Evolutionary conservation across 2,329 filamentous ascomycete species (phyloP), one percentile per base, ranked within the genome.

Genomic region (Zasmidium cellare): DNA sequence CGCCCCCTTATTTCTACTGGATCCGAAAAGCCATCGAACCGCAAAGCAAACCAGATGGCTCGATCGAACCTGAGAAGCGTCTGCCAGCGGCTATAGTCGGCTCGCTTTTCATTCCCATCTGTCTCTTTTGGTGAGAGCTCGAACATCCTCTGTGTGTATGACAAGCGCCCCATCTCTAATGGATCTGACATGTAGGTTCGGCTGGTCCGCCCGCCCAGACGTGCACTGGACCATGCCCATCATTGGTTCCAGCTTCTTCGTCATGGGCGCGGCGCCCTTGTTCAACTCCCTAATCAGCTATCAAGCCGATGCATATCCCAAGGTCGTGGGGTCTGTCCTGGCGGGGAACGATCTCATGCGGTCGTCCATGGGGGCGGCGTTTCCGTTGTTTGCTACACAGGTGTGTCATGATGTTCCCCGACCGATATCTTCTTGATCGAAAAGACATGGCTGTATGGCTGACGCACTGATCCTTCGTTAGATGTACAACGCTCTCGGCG

Each of bases 261-360:
- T 60, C 18, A 56, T 70, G 24, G 76, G 76, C 6, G 68, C 68
- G 2, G 73, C 78, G 53, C 59, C 77, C 14, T 69, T 80, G 3
- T 79, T 79, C 67, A 76, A 79, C 45, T 70, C 73, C 0, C 73
- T 79, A 0, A 64, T 80, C 18, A 77, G 70, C 31, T 78, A 77
- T 56, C 60, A 64, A 7, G 63, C 65, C 38, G 72, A 74, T 28
- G 68, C 73, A 0, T 77, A 76, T 56, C 73, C 73, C 2, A 67
- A 76, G 24, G 71, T 75, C 20, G 73, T 72, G 0, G 75, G 75
- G 2, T 72, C 68, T 24, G 74, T 77, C 7, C 64, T 76, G 7
- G 76, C 75, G 0, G 75, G 74, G 1, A 77, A 76, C 53, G 73
- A 76, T 57, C 64, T 79, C 41, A 70, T 77, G 65, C 61, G 76